Evolutionary conservation across 2,329 filamentous ascomycete genomes (phyloP), one percentile per base, ranked within the genome.

Genomic region (Zalaria obscura): DNA sequence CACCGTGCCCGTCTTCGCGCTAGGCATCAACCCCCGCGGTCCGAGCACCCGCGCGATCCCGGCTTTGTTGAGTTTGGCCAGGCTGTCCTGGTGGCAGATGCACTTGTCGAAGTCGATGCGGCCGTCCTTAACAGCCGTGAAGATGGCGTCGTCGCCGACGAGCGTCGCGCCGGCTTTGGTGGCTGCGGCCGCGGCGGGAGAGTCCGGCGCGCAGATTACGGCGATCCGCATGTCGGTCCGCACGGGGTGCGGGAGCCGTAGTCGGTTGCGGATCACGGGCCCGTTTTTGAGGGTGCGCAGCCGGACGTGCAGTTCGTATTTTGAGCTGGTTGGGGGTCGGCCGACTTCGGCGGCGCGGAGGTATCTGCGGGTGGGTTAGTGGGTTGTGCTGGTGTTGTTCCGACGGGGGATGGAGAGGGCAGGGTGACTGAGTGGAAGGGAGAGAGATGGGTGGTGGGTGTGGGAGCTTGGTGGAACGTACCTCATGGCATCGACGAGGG

Each of bases 331-430:
- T 3, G 84, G 81, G 38, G 80, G 74, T 40, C 76, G 76, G 55
- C 91, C 89, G 52, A 95, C 88, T 73, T 98, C 91, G 55, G 82
- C 79, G 38, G 91, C 89, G 55, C 86, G 84, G 50, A 98, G 76
- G 59, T 94, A 91, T 58, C 87, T 94, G 50, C 27, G 29, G 29
- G 44, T 39, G n/a, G 25, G 28, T 44, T 29, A 47, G 39, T 34
- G n/a, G 27, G 10, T 9, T 6, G 5, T 25, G 25, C 9, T 40
- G 32, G 11, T 32, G 11, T 4, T 34, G 28, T 31, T 27, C 45
- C 28, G 18, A 18, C 42, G 40, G 25, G 27, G 26, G 40, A 27
- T 27, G 9, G 38, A 28, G 11, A 38, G 10, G 8, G 26, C 11
- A 31, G 27, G 18, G 18, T 18, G 18, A 18, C 18, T 31, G 27